Conservation (phyloP, 257 asterid genomes). For the Solanum gandarillasii region DNA sequence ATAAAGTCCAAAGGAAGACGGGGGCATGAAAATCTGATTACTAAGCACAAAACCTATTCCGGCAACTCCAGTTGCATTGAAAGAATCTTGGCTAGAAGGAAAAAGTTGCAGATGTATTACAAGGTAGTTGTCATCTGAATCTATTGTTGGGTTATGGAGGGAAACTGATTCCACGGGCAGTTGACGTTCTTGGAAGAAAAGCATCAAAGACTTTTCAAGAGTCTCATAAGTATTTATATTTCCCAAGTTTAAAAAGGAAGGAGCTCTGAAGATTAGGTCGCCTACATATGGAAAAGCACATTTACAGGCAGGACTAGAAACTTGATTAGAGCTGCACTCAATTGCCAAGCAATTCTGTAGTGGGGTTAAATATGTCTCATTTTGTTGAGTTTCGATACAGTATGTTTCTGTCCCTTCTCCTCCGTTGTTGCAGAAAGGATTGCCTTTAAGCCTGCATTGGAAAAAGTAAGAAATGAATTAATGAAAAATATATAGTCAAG, state of each 20-base stretch:
- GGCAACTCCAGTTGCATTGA: slow-evolving; percentile 46
- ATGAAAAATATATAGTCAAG: background rate
- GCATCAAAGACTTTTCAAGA: slow-evolving; percentile 34
- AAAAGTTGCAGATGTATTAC: slow-evolving; percentile 43
- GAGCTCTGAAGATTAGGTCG: slow-evolving; percentile 45
- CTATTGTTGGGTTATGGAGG: slow-evolving; percentile 39
- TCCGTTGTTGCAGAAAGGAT: slow-evolving; percentile 44
- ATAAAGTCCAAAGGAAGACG: slow-evolving; percentile 54
- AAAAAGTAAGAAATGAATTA: background rate
- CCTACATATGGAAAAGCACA: slow-evolving; percentile 78
- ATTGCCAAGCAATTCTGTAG: slow-evolving; percentile 28
- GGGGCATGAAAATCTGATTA: slow-evolving; percentile 75
- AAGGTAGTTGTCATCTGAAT: slow-evolving; percentile 33
- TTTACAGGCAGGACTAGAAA: slow-evolving; percentile 55
- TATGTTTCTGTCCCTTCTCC: slow-evolving; percentile 6
- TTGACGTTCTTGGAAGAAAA: slow-evolving; percentile 19
- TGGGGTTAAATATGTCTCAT: slow-evolving; percentile 33
- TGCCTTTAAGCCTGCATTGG: slow-evolving; percentile 40
- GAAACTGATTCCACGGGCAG: slow-evolving; percentile 73
- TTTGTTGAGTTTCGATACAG: slow-evolving; percentile 29
- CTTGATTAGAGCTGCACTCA: slow-evolving; percentile 28
- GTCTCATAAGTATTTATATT: slow-evolving; percentile 21
- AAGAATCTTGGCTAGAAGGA: slow-evolving; percentile 40
- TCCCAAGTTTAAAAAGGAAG: slow-evolving; percentile 57
- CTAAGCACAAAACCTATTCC: slow-evolving; percentile 50